Percentiles rank a stretch among this genome's conserved stretches.
Evolutionary conservation across 192 early-diverging fungal species (phyloP).

Genomic region (Kickxella alabastrina): DNA sequence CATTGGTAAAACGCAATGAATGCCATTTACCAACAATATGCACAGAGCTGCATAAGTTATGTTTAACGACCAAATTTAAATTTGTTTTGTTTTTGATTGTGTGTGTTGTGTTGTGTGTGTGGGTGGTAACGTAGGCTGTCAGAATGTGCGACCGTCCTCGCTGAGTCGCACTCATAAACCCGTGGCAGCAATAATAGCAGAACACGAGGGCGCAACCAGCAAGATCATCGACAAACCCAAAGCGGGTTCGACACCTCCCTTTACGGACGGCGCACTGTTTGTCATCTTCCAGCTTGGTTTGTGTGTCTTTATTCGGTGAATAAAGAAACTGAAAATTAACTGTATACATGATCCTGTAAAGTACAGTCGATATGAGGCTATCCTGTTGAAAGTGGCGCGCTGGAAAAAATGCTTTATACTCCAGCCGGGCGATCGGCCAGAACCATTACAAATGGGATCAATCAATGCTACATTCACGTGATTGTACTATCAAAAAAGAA

Average conservation of each 20-base stretch:
- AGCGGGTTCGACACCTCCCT: slow-evolving; percentile 21
- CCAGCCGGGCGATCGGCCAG: no score
- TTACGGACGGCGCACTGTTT: slow-evolving; percentile 5
- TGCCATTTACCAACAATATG: not conserved
- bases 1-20: no score
- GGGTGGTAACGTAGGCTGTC: slow-evolving; percentile 20
- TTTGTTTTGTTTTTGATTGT: not conserved
- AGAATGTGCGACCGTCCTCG: slow-evolving; percentile 51
- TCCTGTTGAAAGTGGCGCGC: not conserved
- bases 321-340: slow-evolving; percentile 53
- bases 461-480: not conserved
- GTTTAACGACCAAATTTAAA: not conserved
- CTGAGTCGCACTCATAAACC: slow-evolving; percentile 34
- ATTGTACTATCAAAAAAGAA: not conserved
- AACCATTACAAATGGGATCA: not conserved
- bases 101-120: not conserved
- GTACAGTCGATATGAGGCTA: slow-evolving; percentile 43
- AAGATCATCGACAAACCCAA: slow-evolving; percentile 35
- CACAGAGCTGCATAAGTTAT: not conserved
- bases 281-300: slow-evolving; percentile 10
- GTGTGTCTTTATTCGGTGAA: slow-evolving; percentile 37
- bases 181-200: slow-evolving; percentile 5
- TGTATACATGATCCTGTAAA: slow-evolving; percentile 54
- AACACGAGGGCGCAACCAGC: slow-evolving; percentile 36
- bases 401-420: not conserved